Evolutionary conservation across 495 filamentous ascomycete species (phyloP).

Genomic region (Neurospora sp.): DNA sequence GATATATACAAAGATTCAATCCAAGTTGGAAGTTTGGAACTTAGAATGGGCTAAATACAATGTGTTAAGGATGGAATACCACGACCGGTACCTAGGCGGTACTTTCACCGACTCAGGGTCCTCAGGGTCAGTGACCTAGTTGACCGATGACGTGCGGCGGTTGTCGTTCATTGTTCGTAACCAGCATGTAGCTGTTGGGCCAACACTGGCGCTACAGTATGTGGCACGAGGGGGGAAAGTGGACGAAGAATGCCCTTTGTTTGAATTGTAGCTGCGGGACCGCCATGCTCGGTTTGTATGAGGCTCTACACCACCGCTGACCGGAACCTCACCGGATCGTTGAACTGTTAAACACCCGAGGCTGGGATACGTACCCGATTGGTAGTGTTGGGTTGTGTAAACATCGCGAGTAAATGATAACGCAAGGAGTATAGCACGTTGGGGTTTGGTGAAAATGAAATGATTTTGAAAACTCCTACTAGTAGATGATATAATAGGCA

Average conservation of each 20-base stretch:
- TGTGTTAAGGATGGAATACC: background rate
- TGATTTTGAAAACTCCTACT: background rate
- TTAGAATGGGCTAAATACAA: background rate
- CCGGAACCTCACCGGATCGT: background rate
- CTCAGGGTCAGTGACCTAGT: background rate
- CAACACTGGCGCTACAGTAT: background rate
- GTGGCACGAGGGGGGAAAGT: background rate
- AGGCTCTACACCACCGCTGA: background rate
- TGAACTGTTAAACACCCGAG: background rate
- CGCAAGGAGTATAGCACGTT: background rate
- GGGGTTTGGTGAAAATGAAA: background rate
- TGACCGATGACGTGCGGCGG: background rate
- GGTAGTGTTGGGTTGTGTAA: background rate
- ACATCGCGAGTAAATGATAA: background rate
- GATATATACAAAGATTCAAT: background rate
- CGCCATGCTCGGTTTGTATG: background rate
- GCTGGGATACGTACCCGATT: background rate
- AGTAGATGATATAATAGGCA: background rate
- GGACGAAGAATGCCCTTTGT: background rate
- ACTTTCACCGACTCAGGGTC: background rate
- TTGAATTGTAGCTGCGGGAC: background rate
- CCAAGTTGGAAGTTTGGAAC: background rate
- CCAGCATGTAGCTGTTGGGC: background rate
- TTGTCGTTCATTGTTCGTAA: background rate
- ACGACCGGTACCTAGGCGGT: background rate